Conservation (phyloP, 306 rosid species). For the Quercus robur region DNA sequence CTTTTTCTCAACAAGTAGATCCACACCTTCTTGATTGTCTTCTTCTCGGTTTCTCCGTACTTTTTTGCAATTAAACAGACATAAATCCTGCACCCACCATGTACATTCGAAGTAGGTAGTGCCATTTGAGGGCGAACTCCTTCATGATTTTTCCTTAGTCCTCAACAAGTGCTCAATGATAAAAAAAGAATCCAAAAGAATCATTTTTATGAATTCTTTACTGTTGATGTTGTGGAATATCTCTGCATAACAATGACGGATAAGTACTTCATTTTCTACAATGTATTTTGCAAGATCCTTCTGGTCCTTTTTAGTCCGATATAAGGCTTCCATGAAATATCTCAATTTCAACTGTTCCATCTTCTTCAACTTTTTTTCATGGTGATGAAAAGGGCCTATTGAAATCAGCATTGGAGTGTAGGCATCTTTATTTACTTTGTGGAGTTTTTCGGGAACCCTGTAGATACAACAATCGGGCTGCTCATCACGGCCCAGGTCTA, state of each 20-base stretch:
- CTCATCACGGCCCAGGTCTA: not conserved
- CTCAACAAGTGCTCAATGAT: constrained; percentile 18
- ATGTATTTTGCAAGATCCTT: not conserved
- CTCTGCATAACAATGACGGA: not conserved
- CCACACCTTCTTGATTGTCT: constrained; percentile 10
- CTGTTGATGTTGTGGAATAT: not conserved
- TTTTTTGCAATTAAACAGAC: too few species aligned
- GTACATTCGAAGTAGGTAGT: too few species aligned
- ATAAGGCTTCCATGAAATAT: not conserved
- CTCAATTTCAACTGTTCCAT: not conserved
- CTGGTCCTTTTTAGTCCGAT: not conserved
- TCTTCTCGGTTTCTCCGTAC: too few species aligned
- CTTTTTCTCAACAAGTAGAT: not conserved
- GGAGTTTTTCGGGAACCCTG: constrained; percentile 7
- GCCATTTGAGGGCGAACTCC: not conserved
- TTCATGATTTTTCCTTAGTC: not conserved
- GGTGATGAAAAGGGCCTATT: constrained; percentile 19
- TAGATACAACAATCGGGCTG: constrained; percentile 6
- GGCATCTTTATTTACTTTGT: not conserved
- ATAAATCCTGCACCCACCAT: too few species aligned
- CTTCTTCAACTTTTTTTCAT: not conserved
- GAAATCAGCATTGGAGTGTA: constrained; percentile 22
- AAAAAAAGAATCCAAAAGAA: constrained; percentile 19
- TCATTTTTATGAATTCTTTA: not conserved
- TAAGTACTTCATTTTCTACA: not conserved